Conservation (phyloP, 257 asterid species). For the Solanum arcanum region DNA sequence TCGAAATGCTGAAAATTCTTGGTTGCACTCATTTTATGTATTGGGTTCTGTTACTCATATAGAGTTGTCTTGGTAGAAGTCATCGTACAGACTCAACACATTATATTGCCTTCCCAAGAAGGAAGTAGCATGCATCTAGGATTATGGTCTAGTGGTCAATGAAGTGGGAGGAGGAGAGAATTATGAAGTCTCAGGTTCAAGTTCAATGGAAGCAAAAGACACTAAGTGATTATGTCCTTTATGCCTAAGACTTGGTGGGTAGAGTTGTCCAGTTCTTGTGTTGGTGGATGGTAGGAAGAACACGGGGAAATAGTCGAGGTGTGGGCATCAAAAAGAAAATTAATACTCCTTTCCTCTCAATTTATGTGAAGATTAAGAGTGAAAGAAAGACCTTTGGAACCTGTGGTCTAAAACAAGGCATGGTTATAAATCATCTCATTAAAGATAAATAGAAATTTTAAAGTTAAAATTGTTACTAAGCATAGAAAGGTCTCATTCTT, state of each 20-base stretch:
- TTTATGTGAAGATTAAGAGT: neutral
- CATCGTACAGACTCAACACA: neutral
- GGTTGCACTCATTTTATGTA: neutral
- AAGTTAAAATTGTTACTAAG: neutral
- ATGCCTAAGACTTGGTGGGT: neutral
- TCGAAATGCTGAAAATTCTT: neutral
- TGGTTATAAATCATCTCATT: neutral
- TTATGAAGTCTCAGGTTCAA: neutral
- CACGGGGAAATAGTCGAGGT: neutral
- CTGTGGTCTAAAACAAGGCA: neutral
- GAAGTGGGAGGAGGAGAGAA: neutral
- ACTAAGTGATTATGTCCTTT: neutral
- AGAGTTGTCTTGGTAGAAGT: neutral
- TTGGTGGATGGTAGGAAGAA: neutral
- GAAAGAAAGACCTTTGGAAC: neutral
- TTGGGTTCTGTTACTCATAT: neutral
- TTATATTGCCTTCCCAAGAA: neutral
- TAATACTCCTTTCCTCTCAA: neutral
- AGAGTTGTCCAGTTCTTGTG: neutral
- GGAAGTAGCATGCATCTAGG: neutral
- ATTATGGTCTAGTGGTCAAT: neutral
- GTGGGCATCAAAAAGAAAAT: neutral
- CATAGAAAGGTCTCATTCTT: neutral
- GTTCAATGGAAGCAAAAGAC: neutral
- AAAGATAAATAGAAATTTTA: neutral